Conservation (phyloP, 2,329 filamentous ascomycete species). For the Neopestalotiopsis rosae region DNA sequence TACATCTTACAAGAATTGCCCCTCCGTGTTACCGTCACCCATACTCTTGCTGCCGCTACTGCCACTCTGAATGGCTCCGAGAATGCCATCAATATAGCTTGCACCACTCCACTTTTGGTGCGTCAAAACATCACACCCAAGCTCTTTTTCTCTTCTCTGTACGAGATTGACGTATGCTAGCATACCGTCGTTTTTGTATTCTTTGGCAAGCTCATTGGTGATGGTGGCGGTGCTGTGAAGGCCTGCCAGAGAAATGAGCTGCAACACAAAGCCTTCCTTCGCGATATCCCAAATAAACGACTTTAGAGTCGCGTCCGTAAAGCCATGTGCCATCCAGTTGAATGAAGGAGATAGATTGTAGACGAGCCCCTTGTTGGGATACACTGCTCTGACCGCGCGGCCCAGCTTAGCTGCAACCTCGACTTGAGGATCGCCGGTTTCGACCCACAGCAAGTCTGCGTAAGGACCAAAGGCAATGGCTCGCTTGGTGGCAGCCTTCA, state of each 20-base stretch:
- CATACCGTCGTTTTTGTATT: constrained; percentile 93
- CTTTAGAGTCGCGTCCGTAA: constrained; percentile 80
- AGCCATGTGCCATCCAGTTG: constrained; percentile 98
- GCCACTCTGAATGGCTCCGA: constrained; percentile 89
- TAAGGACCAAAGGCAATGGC: constrained; percentile 90
- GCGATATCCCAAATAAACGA: constrained; percentile 98
- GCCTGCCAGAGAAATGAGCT: constrained; percentile 71
- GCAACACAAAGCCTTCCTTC: constrained; percentile 78
- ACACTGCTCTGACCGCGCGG: constrained; percentile 70
- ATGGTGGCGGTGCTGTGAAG: constrained; percentile 70
- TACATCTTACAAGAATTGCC: constrained; percentile 53
- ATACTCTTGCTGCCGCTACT: constrained; percentile 90
- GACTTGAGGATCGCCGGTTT: constrained; percentile 89
- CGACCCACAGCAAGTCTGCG: constrained; percentile 95
- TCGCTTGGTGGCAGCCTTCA: constrained; percentile 88
- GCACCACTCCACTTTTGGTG: constrained; percentile 86
- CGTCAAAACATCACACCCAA: constrained; percentile 89
- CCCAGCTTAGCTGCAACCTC: constrained; percentile 77
- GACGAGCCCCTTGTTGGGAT: constrained; percentile 86
- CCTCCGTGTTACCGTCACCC: constrained; percentile 93
- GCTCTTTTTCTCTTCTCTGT: constrained; percentile 87
- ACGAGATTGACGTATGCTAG: constrained; percentile 95
- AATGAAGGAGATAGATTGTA: constrained; percentile 98
- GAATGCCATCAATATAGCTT: constrained; percentile 82
- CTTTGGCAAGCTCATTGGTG: constrained; percentile 75